Evolutionary conservation across 257 asterid species (phyloP).

Genomic region (Solanum arcanum): DNA sequence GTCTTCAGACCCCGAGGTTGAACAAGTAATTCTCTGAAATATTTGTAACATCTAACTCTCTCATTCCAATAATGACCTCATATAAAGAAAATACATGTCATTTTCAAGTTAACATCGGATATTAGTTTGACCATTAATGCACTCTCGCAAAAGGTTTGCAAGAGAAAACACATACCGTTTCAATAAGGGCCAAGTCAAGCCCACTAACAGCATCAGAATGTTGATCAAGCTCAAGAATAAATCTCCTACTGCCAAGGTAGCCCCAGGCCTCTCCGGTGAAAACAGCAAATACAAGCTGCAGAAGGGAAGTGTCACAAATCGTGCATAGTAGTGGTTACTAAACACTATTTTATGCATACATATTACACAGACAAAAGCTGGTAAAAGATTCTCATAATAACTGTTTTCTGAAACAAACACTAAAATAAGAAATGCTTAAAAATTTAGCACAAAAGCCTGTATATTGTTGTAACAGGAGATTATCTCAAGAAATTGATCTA

Average conservation of each 20-base stretch:
- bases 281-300: constrained; percentile 85
- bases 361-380: not conserved
- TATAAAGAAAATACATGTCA: not conserved
- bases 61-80: not conserved
- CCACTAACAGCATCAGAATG: constrained; percentile 64
- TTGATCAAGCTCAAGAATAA: constrained; percentile 70
- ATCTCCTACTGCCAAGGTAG: constrained; percentile 89
- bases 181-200: constrained; percentile 59
- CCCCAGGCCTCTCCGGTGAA: constrained; percentile 99
- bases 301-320: constrained; percentile 2
- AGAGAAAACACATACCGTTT: constrained; percentile 38
- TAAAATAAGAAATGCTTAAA: not conserved
- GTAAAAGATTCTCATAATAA: not conserved
- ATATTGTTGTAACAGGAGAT: not conserved
- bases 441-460: not conserved
- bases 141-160: not conserved
- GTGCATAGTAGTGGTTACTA: not conserved
- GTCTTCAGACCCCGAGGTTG: not conserved
- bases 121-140: not conserved
- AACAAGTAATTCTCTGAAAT: not conserved
- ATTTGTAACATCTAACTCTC: not conserved
- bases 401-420: not conserved
- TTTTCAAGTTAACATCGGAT: not conserved
- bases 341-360: not conserved
- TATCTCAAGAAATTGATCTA: not conserved